These are phyloP conservation scores for Tephrocybe sp. DNA, from an alignment of 768 basidiomycete genomes.

Conservation along the genomic window DNA sequence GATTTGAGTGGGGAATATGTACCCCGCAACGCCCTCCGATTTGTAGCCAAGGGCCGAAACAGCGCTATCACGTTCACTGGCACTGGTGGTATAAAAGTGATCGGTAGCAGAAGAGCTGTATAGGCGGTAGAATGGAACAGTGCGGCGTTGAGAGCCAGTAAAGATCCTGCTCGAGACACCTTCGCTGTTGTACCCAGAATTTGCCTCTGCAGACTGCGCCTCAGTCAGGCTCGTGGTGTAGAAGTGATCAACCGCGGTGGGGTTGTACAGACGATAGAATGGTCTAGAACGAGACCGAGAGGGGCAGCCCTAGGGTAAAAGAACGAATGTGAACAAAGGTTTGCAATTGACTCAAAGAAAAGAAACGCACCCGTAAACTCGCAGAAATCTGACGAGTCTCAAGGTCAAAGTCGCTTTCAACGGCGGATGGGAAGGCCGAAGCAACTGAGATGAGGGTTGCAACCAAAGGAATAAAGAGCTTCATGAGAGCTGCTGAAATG, in stretches of 20 bases:
- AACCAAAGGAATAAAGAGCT: neutral
- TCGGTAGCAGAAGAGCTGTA: conserved; percentile 11
- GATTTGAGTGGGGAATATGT: conserved; percentile 6
- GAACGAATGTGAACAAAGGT: neutral
- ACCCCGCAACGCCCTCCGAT: conserved; percentile 16
- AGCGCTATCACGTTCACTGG: conserved; percentile 14
- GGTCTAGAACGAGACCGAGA: neutral
- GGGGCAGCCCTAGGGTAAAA: neutral
- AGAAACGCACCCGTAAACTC: too few relatives aligned
- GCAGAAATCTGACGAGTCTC: neutral
- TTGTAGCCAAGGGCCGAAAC: conserved; percentile 11
- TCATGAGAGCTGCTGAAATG: neutral
- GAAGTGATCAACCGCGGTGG: conserved; percentile 4
- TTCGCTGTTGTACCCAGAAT: conserved; percentile 11
- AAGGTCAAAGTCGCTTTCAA: neutral
- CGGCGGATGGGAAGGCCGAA: neutral
- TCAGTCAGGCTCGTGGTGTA: conserved; percentile 9
- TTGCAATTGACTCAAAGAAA: too few relatives aligned
- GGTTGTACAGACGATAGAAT: conserved; percentile 8
- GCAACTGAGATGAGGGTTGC: neutral
- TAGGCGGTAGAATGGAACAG: conserved; percentile 20
- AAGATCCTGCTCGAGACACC: conserved; percentile 15
- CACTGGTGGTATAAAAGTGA: conserved; percentile 22
- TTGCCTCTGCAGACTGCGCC: neutral
- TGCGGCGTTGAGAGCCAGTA: conserved; percentile 1